A percentile compares a stretch with the other conserved stretches of the same genome.
These are phyloP conservation scores for Coemansia sp. DNA, from an alignment of 192 early-diverging fungal species.

Conservation along the genomic window DNA sequence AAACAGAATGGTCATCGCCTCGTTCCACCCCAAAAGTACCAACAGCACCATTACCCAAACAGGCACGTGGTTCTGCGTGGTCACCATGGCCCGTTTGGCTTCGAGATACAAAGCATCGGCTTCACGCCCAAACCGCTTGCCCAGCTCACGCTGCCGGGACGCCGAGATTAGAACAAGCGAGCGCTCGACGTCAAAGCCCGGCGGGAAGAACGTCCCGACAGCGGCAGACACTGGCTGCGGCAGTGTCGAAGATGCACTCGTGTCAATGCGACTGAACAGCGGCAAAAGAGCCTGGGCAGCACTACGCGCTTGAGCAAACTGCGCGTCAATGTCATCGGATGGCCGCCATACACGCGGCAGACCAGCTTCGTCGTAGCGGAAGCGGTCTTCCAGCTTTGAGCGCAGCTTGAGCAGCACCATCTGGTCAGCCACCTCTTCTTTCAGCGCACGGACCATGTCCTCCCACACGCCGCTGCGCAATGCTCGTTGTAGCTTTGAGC, in stretches of 20 bases:
- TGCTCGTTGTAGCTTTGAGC: conserved; percentile 53
- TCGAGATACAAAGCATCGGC: conserved; percentile 91
- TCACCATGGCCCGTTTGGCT: conserved; percentile 92
- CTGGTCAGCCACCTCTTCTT: conserved; percentile 81
- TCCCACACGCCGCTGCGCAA: conserved; percentile 72
- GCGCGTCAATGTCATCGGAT: conserved; percentile 90
- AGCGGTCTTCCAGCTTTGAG: conserved; percentile 81
- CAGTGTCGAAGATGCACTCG: conserved; percentile 13
- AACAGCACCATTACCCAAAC: conserved; percentile 80
- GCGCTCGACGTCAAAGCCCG: conserved; percentile 62
- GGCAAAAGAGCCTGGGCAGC: conserved; percentile 65
- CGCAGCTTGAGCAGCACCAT: conserved; percentile 81
- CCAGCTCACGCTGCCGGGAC: conserved; percentile 66
- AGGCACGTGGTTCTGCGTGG: conserved; percentile 83
- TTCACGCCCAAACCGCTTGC: conserved; percentile 82
- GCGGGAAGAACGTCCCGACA: conserved; percentile 22
- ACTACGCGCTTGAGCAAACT: conserved; percentile 74
- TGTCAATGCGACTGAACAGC: conserved; percentile 74
- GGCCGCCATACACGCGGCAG: conserved; percentile 94
- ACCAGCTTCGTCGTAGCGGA: conserved; percentile 92
- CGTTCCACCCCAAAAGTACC: conserved; percentile 93
- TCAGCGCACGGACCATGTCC: conserved; percentile 65
- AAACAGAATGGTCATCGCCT: conserved; percentile 79
- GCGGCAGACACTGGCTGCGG: neutral
- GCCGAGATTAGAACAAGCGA: conserved; percentile 64